Evolutionary conservation across 1,139 yeast genomes (phyloP).

Genomic region (Hansenula lynferdii): DNA sequence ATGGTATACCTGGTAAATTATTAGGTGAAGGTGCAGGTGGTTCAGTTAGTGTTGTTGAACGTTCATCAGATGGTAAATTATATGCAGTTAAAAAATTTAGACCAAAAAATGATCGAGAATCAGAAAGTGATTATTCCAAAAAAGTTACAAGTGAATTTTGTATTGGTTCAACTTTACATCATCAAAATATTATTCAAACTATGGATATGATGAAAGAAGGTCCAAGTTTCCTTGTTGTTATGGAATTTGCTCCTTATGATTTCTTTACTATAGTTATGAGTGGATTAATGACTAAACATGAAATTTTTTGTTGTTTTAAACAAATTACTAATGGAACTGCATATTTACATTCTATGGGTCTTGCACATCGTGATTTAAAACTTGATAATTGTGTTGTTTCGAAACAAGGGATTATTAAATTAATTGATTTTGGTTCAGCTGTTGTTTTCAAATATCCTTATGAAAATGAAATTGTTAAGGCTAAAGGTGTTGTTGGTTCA

Average conservation of each 20-base stretch:
- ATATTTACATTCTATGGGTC: slow-evolving; percentile 60
- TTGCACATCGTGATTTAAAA: slow-evolving; percentile 75
- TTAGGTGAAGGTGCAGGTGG: slow-evolving; percentile 81
- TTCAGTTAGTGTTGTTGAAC: slow-evolving; percentile 55
- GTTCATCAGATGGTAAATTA: slow-evolving; percentile 43
- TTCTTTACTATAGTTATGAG: slow-evolving; percentile 76
- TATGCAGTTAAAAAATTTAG: slow-evolving; percentile 72
- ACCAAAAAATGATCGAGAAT: slow-evolving; percentile 45
- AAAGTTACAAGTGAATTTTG: slow-evolving; percentile 66
- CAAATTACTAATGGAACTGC: slow-evolving; percentile 60
- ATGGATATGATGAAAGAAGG: slow-evolving; percentile 56
- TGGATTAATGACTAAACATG: slow-evolving; percentile 54
- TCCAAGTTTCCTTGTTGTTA: slow-evolving; percentile 50
- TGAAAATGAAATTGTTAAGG: slow-evolving; percentile 33
- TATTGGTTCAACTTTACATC: slow-evolving; percentile 55
- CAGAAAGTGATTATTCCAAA: slow-evolving; percentile 49
- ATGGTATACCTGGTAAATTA: slow-evolving; percentile 56
- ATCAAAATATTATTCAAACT: slow-evolving; percentile 62
- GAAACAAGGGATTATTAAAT: slow-evolving; percentile 53
- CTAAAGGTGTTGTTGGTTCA: slow-evolving; percentile 74
- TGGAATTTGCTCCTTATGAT: slow-evolving; percentile 75
- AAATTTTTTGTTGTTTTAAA: slow-evolving; percentile 62
- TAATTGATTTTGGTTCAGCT: slow-evolving; percentile 78
- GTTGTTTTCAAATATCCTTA: slow-evolving; percentile 49
- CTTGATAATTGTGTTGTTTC: slow-evolving; percentile 75